These are phyloP conservation scores for Vinca minor DNA, from an alignment of 257 asterid genomes.

Conservation along the genomic window DNA sequence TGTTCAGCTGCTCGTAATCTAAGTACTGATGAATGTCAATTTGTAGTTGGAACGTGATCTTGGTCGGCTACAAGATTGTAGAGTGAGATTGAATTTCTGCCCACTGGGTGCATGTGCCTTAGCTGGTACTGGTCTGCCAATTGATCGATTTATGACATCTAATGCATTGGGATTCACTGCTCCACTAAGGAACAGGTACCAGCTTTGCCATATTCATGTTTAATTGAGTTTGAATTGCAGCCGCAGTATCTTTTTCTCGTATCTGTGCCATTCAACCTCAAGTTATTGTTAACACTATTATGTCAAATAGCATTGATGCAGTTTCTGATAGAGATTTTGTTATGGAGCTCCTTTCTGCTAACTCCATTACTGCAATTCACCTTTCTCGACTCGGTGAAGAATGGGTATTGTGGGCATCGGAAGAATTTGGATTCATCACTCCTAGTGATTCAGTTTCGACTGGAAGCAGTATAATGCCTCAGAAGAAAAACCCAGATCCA, in stretches of 20 bases:
- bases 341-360: slow-evolving; percentile 80
- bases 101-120: slow-evolving; percentile 98
- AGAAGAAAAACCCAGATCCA: slow-evolving; percentile 98
- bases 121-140: slow-evolving; percentile 98
- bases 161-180: slow-evolving; percentile 82
- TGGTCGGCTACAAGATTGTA: slow-evolving; percentile 2
- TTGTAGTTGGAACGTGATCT: too few relatives aligned
- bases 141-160: slow-evolving; percentile 96
- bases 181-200: slow-evolving; percentile 91
- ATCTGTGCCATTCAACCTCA: slow-evolving; percentile 10
- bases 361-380: slow-evolving; percentile 79
- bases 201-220: neutral
- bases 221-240: neutral
- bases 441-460: slow-evolving; percentile 98
- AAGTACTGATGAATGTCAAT: too few relatives aligned
- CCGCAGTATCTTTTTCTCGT: neutral
- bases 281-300: slow-evolving; percentile 26
- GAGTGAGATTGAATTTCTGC: slow-evolving; percentile 66
- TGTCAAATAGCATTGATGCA: slow-evolving; percentile 92
- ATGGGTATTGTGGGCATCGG: slow-evolving; percentile 99
- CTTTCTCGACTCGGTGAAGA: slow-evolving; percentile 99
- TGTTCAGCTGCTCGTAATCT: too few relatives aligned
- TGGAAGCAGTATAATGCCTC: slow-evolving; percentile 99
- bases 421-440: slow-evolving; percentile 83
- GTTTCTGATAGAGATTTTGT: slow-evolving; percentile 98